A percentile compares a stretch with the other conserved stretches of the same genome.
Conservation (phyloP, 2,329 filamentous ascomycete genomes). For the Fusarium sp. region DNA sequence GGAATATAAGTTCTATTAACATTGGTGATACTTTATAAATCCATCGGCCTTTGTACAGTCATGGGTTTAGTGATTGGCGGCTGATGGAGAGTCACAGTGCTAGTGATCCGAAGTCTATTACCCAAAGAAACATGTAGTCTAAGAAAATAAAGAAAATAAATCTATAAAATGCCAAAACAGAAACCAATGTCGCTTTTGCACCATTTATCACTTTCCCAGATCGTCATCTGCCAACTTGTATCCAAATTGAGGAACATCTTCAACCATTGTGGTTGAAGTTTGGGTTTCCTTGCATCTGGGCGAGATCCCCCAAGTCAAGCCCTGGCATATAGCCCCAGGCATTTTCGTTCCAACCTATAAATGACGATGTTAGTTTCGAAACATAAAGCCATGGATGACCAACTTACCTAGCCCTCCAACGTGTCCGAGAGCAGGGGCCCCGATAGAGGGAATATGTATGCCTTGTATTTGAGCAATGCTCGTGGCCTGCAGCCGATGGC, state of each 20-base stretch:
- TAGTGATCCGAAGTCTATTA: too few relatives aligned
- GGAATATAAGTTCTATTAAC: too few relatives aligned
- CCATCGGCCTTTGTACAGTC: background rate
- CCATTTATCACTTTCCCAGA: background rate
- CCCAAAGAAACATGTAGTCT: background rate
- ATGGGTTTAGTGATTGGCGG: background rate
- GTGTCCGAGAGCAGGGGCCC: fast-evolving
- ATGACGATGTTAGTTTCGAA: background rate
- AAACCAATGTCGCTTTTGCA: background rate
- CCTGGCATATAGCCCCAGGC: background rate
- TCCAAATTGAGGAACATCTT: background rate
- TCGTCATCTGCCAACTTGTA: background rate
- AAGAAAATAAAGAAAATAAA: background rate
- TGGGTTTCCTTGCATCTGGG: background rate
- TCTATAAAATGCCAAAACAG: too few relatives aligned
- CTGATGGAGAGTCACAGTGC: too few relatives aligned
- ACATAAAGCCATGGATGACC: fast-evolving
- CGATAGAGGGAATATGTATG: background rate
- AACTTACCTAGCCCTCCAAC: background rate
- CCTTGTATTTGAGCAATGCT: background rate
- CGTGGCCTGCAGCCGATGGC: background rate
- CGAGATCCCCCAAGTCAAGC: background rate
- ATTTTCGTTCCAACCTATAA: background rate
- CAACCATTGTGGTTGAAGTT: background rate
- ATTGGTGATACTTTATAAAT: background rate